Conservation (phyloP, 192 early-diverging fungal species). For the Coemansia sp. region DNA sequence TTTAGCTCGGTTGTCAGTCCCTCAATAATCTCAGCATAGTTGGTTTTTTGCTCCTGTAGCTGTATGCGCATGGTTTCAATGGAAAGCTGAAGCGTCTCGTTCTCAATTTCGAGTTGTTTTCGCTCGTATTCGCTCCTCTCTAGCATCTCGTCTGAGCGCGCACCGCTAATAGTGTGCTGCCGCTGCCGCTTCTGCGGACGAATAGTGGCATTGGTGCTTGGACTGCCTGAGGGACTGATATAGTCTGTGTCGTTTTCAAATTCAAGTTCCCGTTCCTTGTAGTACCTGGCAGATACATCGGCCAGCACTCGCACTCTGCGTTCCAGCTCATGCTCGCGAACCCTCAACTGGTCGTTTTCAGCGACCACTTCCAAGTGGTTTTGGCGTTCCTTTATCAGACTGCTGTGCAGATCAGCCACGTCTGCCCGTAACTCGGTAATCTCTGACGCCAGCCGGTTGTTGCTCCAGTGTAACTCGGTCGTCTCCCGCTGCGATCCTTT, state of each 20-base stretch:
- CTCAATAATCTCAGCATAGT: conserved; percentile 50
- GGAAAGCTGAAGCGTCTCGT: conserved; percentile 44
- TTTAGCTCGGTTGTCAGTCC: conserved; percentile 41
- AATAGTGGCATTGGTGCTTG: conserved; percentile 15
- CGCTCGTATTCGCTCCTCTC: conserved; percentile 20
- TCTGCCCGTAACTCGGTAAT: conserved; percentile 40
- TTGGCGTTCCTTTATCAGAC: conserved; percentile 44
- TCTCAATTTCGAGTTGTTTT: conserved; percentile 49
- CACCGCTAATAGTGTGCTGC: conserved; percentile 2
- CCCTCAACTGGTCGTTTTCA: conserved; percentile 47
- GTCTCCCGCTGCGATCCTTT: conserved; percentile 44
- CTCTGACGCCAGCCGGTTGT: conserved; percentile 36
- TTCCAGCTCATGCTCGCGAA: conserved; percentile 51
- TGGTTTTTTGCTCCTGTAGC: conserved; percentile 49
- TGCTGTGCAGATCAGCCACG: conserved; percentile 29
- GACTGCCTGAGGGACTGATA: conserved; percentile 9
- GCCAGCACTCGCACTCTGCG: conserved; percentile 40
- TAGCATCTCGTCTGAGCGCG: conserved; percentile 6
- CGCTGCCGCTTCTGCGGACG: conserved; percentile 44
- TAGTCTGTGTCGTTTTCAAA: conserved; percentile 3
- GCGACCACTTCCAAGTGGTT: conserved; percentile 46
- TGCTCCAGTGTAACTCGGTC: conserved; percentile 45
- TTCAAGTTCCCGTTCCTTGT: conserved; percentile 28
- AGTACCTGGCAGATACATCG: conserved; percentile 33
- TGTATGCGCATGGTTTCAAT: conserved; percentile 56